Evolutionary conservation across 306 rosid species (phyloP).

Genomic region (Psophocarpus tetragonolobus): DNA sequence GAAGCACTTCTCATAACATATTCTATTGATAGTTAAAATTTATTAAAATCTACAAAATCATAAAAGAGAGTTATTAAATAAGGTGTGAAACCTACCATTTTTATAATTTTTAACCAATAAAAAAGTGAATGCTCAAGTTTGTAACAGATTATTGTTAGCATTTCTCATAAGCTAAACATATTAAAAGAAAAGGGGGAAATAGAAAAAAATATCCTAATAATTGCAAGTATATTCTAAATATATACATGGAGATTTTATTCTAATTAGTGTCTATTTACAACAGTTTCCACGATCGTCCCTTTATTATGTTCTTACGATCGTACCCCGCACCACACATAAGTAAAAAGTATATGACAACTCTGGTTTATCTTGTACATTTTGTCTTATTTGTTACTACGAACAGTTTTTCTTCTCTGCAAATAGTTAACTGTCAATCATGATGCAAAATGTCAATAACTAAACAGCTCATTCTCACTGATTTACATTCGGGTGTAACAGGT

Average conservation of each 20-base stretch:
- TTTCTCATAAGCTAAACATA: background rate
- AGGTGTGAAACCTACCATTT: too few relatives aligned
- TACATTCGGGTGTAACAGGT: slow-evolving; percentile 58
- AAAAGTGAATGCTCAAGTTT: too few relatives aligned
- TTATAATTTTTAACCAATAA: too few relatives aligned
- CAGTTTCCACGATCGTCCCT: slow-evolving; percentile 6
- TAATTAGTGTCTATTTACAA: background rate
- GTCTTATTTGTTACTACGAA: background rate
- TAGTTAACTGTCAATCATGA: slow-evolving; percentile 9
- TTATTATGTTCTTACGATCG: background rate
- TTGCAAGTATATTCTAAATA: background rate
- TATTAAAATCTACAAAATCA: too few relatives aligned
- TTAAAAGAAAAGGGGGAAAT: background rate
- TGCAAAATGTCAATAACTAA: slow-evolving; percentile 26
- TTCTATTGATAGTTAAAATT: too few relatives aligned
- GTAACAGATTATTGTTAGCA: too few relatives aligned
- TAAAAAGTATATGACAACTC: background rate
- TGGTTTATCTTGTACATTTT: slow-evolving; percentile 14
- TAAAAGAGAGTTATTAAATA: too few relatives aligned
- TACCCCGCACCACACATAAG: slow-evolving; percentile 6
- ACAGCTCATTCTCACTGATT: slow-evolving; percentile 19
- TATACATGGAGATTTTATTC: background rate
- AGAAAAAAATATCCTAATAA: background rate
- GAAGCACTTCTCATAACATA: background rate
- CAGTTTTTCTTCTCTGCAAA: slow-evolving; percentile 11